These are phyloP conservation scores for Passiflora organensis DNA, from an alignment of 345 rosid genomes.

Conservation along the genomic window DNA sequence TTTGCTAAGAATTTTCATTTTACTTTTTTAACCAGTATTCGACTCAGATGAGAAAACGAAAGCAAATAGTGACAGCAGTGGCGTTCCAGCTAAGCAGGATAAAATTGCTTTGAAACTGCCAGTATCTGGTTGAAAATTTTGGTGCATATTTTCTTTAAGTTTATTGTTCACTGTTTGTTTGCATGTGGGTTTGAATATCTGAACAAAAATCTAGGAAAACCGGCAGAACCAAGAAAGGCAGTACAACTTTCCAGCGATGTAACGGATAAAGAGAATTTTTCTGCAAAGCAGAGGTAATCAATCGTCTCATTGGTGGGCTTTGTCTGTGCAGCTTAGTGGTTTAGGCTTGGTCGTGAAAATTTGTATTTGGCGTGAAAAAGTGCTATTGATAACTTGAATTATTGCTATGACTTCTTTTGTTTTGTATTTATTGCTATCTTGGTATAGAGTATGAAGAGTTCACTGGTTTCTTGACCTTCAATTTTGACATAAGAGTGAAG, in stretches of 20 bases:
- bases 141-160: neutral
- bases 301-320: constrained; percentile 10
- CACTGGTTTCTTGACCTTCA: no score
- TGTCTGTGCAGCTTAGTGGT: no score
- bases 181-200: constrained; percentile 24
- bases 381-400: no score
- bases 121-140: constrained; percentile 28
- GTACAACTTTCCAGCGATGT: constrained; percentile 39
- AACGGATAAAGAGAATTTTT: constrained; percentile 63
- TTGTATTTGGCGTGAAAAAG: no score
- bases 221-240: constrained; percentile 41
- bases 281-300: constrained; percentile 80
- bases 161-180: constrained; percentile 5
- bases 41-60: constrained; percentile 33
- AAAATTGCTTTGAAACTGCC: constrained; percentile 24
- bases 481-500: no score
- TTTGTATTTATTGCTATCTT: no score
- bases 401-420: no score
- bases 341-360: no score
- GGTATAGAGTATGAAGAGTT: no score
- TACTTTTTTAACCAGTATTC: constrained; percentile 1
- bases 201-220: constrained; percentile 34
- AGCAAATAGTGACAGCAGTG: constrained; percentile 25
- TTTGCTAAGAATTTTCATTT: neutral
- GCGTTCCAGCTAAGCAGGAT: constrained; percentile 26